Evolutionary conservation across 768 basidiomycete species (phyloP).

Genomic region (Strobilomyces echinocephalus): DNA sequence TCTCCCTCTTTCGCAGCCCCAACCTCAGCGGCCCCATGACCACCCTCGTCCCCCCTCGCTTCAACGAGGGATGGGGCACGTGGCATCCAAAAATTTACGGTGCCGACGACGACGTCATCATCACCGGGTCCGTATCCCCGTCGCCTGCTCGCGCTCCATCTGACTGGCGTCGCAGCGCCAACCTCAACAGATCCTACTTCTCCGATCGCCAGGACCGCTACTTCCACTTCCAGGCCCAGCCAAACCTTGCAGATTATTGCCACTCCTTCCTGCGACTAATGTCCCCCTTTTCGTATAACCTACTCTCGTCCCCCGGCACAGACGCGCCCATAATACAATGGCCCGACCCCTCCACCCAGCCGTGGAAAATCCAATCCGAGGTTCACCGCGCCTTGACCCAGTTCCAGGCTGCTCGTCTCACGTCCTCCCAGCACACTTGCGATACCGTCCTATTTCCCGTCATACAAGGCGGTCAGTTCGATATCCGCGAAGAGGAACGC

Average conservation of each 20-base stretch:
- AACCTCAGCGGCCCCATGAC: constrained; percentile 72
- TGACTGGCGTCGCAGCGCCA: constrained; percentile 57
- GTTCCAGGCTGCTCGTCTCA: constrained; percentile 50
- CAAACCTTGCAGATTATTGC: constrained; percentile 75
- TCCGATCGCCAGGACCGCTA: constrained; percentile 91
- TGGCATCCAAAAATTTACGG: constrained; percentile 99
- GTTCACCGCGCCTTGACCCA: constrained; percentile 50
- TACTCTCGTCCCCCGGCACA: constrained; percentile 27
- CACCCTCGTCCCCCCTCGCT: constrained; percentile 79
- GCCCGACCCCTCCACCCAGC: constrained; percentile 61
- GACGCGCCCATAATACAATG: constrained; percentile 57
- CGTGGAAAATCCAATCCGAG: constrained; percentile 61
- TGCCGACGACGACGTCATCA: constrained; percentile 85
- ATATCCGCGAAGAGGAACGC: constrained; percentile 79
- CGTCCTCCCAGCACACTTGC: neutral
- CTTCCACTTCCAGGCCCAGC: constrained; percentile 61
- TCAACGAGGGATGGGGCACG: constrained; percentile 98
- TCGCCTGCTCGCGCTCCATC: neutral
- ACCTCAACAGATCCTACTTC: constrained; percentile 90
- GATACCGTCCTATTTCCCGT: constrained; percentile 70
- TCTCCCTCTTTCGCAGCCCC: constrained; percentile 86
- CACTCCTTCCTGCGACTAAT: constrained; percentile 67
- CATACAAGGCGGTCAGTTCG: constrained; percentile 86
- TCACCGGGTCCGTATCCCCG: constrained; percentile 69
- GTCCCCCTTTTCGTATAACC: constrained; percentile 66